These are phyloP conservation scores for Globisporangium cystogenes DNA, from an alignment of 352 stramenopile genomes.

Conservation along the genomic window DNA sequence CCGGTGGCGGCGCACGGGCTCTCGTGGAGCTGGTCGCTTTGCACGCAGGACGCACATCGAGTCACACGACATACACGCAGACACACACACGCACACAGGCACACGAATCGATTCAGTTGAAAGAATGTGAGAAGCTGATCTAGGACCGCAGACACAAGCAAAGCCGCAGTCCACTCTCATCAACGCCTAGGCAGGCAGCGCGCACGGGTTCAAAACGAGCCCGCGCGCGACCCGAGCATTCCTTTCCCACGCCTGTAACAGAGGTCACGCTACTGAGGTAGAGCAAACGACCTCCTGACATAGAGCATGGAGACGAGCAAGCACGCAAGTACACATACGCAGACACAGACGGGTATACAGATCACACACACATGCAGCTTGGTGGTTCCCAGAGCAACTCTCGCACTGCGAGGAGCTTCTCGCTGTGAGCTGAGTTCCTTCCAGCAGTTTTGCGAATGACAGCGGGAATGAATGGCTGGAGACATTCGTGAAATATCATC, in stretches of 20 bases:
- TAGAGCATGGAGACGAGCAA: constrained; percentile 40
- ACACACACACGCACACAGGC: constrained; percentile 1
- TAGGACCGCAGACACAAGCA: constrained; percentile 37
- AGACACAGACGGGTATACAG: too few species aligned
- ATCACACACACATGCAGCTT: background rate
- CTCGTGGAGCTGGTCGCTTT: background rate
- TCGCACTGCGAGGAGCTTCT: too few species aligned
- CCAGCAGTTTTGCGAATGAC: too few species aligned
- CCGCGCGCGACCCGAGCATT: constrained; percentile 50
- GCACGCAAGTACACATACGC: constrained; percentile 6
- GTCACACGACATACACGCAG: constrained; percentile 2
- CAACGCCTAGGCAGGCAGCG: constrained; percentile 54
- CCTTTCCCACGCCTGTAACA: constrained; percentile 82
- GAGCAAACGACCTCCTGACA: constrained; percentile 78
- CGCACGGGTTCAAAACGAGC: constrained; percentile 65
- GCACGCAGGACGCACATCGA: constrained; percentile 2
- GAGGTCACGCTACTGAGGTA: constrained; percentile 59
- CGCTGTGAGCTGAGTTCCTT: too few species aligned
- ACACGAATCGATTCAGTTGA: constrained; percentile 6
- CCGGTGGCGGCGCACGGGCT: constrained; percentile 22
- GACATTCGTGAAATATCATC: too few species aligned
- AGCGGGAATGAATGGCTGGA: too few species aligned
- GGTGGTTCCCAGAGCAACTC: too few species aligned
- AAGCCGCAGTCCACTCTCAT: constrained; percentile 66
- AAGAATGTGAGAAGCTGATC: constrained; percentile 74